Evolutionary conservation across 192 early-diverging fungal species (phyloP).

Genomic region (Rhizophagus sp.): DNA sequence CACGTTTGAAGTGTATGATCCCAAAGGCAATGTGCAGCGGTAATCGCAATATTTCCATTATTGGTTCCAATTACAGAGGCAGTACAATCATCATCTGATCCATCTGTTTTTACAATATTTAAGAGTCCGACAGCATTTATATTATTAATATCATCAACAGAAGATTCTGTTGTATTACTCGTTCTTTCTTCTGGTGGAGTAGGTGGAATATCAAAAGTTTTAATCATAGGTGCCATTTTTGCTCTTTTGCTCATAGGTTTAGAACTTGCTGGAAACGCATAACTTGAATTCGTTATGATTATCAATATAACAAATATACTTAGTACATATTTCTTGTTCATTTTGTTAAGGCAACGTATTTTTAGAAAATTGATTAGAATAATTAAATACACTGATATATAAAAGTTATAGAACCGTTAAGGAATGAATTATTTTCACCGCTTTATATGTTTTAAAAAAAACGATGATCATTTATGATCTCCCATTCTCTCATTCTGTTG

Average conservation of each 20-base stretch:
- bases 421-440: neutral
- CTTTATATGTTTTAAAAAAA: neutral
- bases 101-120: neutral
- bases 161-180: neutral
- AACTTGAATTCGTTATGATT: slow-evolving; percentile 8
- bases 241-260: slow-evolving; percentile 2
- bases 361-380: slow-evolving; percentile 3
- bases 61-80: neutral
- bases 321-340: slow-evolving; percentile 11
- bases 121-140: neutral
- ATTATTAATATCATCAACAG: neutral
- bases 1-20: neutral
- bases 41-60: slow-evolving; percentile 1
- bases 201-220: neutral
- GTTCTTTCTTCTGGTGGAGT: neutral
- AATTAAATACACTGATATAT: slow-evolving; percentile 5
- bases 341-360: neutral
- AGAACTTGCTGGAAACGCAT: neutral
- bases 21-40: neutral
- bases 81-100: neutral
- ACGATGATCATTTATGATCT: neutral
- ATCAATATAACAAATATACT: neutral
- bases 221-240: neutral
- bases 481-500: too few species aligned
- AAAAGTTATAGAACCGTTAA: too few species aligned